Evolutionary conservation across 2,329 filamentous ascomycete genomes (phyloP), one percentile per base, ranked within the genome.

Genomic region (Ophiostoma populinum): DNA sequence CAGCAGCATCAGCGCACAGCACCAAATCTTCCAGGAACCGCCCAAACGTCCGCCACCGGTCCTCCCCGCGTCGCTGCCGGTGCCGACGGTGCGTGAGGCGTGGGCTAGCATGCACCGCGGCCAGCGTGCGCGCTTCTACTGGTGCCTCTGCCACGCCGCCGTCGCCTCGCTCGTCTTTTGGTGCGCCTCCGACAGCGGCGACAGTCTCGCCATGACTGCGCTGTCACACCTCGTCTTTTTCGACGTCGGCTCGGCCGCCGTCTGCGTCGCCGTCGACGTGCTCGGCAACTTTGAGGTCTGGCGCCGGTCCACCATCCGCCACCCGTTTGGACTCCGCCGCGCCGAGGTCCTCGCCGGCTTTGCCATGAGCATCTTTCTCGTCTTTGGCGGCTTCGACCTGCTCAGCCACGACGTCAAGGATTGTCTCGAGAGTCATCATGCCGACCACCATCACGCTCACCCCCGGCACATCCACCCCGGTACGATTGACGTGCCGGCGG

Each of bases 241-340:
- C 53, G 90, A 98, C 52, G 87, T 90, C 7, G 72, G 92, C 2
- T 90, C 85, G 22, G 90, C 90, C 5, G 75, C 86, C 32, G 71
- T 95, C 5, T 95, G 87, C 53, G 85, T 93, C 4, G 75, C 73
- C 10, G 87, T 95, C 31, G 90, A 98, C 50, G 81, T 95, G 2
- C 70, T 94, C 32, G 76, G 81, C 34, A 98, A 98, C 54, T 98
- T 98, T 48, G 90, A 98, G 52, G 86, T 95, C 26, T 98, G 90
- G 90, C 82, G 83, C 44, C 72, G 87, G 31, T 87, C 81, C 46
- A 92, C 78, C 45, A 80, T 98, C 46, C 76, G 86, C 17, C 85
- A 98, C 55, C 90, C 90, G 0, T 98, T 98, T 51, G 86, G 78
- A 4, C 69, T 98, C 17, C 83, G 94, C 57, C 73, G 90, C 36